These are phyloP conservation scores for Penicillium griseofulvum DNA, from an alignment of 2,329 filamentous ascomycete genomes.

Conservation along the genomic window DNA sequence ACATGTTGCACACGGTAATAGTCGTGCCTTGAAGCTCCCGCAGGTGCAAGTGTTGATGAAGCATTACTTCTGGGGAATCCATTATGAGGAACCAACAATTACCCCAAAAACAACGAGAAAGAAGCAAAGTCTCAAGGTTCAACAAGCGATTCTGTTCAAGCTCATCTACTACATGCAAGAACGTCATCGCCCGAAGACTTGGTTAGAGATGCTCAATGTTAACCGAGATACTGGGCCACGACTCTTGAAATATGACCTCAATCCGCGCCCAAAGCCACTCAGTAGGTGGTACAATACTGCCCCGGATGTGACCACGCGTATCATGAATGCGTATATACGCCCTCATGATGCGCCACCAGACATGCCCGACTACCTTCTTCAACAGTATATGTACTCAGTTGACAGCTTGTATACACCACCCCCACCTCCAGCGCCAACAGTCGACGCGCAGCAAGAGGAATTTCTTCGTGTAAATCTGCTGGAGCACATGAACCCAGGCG, in stretches of 20 bases:
- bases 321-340: conserved; percentile 6
- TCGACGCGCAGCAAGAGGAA: not conserved
- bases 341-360: conserved; percentile 10
- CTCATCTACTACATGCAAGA: conserved; percentile 26
- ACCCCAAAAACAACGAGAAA: conserved; percentile 2
- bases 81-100: not conserved
- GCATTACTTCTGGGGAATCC: conserved; percentile 30
- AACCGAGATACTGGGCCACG: conserved; percentile 32
- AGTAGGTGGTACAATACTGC: conserved; percentile 23
- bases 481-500: not conserved
- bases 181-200: conserved; percentile 16
- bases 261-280: conserved; percentile 16
- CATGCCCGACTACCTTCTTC: conserved; percentile 12
- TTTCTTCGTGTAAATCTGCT: not conserved
- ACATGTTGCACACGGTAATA: not conserved
- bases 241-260: conserved; percentile 22
- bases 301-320: conserved; percentile 2
- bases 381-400: conserved; percentile 12
- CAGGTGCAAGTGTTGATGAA: conserved; percentile 8
- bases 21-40: not conserved
- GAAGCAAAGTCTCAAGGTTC: not conserved
- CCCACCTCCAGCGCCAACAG: not conserved
- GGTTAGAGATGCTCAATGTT: conserved; percentile 16
- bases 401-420: conserved; percentile 5
- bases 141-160: conserved; percentile 19